Percentiles rank a stretch among this genome's conserved stretches.
These are phyloP conservation scores for Fusarium pseudoanthophilum DNA, from an alignment of 2,329 filamentous ascomycete species.

Conservation along the genomic window DNA sequence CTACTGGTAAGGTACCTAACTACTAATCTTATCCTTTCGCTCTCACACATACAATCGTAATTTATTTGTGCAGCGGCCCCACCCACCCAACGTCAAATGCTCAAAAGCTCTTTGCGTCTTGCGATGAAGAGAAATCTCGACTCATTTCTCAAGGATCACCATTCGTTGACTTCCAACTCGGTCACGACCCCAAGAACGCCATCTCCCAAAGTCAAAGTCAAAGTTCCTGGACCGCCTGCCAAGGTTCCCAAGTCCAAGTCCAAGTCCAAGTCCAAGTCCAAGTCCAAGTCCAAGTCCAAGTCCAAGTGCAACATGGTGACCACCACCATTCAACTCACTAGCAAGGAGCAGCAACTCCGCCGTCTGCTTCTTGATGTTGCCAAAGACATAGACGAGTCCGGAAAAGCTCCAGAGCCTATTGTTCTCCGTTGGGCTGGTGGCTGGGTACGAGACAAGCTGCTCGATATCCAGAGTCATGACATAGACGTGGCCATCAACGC, in stretches of 20 bases:
- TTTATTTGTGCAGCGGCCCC: neutral
- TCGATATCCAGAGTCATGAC: slow-evolving; percentile 78
- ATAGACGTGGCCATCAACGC: slow-evolving; percentile 88
- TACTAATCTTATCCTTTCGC: neutral
- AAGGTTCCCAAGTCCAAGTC: neutral
- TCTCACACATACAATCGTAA: neutral
- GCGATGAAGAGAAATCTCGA: slow-evolving; percentile 52
- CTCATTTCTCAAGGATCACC: slow-evolving; percentile 40
- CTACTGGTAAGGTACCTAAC: no score
- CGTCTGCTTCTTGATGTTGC: slow-evolving; percentile 86
- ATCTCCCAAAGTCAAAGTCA: neutral
- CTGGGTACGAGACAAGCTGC: slow-evolving; percentile 87
- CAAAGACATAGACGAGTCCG: slow-evolving; percentile 63
- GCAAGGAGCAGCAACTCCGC: slow-evolving; percentile 77
- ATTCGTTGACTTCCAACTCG: slow-evolving; percentile 2
- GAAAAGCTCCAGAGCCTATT: slow-evolving; percentile 63
- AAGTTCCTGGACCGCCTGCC: neutral
- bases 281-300: neutral
- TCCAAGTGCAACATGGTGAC: slow-evolving; percentile 26
- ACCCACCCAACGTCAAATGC: neutral
- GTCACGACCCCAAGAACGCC: neutral
- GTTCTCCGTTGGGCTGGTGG: slow-evolving; percentile 84
- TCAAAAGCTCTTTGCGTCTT: slow-evolving; percentile 16
- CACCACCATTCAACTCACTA: slow-evolving; percentile 66
- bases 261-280: no score